Base-by-base conservation (phyloP, 345 rosid species). In the Moricandia arvensis region DNA sequence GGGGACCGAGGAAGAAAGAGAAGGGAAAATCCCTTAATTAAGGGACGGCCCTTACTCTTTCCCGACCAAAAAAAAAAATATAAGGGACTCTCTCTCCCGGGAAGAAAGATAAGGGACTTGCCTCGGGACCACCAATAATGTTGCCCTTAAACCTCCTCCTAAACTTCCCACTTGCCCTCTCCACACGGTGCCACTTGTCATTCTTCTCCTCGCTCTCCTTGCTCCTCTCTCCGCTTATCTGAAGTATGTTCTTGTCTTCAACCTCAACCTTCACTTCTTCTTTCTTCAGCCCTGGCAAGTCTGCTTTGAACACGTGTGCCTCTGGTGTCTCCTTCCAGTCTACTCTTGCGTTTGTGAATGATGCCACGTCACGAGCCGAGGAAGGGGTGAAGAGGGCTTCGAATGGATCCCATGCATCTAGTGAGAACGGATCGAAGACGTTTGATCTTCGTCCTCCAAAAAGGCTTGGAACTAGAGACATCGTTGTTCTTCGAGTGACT, bases 191-290 rank as follows among this genome's bases (percentile, higher is more conserved):
- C 83, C 83, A 80, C 75, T 67, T 80, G 26, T 76, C 77, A 26
- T 31, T 81, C 80, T 75, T 79, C 60, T 82, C 80, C 37, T 79
- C 80, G 2, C 57, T 60, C 71, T 75, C 82, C 4, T 26, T 66
- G 51, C 62, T 62, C 66, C 84, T 78, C 38, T 78, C 82, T n/a
- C 82, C 80, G 0, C 80, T 78, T 3, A 78, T 82, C 75, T 71
- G 80, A 18, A 78, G 75, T 8, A 78, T 58, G 1, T 68, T 66
- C 0, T 66, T 75, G 4, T 82, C 82, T 21, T 78, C 80, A 5
- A 82, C 80, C 59, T 78, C 84, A 0, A 81, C 82, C 21, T 81
- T 81, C 34, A 77, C 81, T 2, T 81, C 78, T 8, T 80, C 81
- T 29, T 76, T 80, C 72, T 55, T 80, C 0, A 77, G 11, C 45